These are phyloP conservation scores for Raphanus sativus DNA, from an alignment of 345 rosid species.

Conservation along the genomic window DNA sequence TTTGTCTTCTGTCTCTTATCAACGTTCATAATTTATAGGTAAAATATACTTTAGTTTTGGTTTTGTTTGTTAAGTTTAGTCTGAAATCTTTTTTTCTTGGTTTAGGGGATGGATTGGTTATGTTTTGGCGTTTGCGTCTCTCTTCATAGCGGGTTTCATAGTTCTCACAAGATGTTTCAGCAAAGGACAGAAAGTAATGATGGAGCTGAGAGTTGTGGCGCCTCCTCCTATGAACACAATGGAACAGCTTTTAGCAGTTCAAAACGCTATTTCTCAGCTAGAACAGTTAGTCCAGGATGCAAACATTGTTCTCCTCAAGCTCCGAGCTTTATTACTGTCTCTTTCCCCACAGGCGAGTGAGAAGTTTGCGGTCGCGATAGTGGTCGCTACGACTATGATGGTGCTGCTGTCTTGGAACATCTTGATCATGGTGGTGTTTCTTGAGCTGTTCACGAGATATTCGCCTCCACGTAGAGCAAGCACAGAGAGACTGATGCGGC, in stretches of 20 bases:
- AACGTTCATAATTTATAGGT: slow-evolving; percentile 70
- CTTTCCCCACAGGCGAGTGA: slow-evolving; percentile 91
- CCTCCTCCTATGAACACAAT: slow-evolving; percentile 84
- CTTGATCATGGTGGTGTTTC: slow-evolving; percentile 46
- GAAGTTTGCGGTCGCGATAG: slow-evolving; percentile 55
- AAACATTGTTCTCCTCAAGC: slow-evolving; percentile 75
- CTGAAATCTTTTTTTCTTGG: background rate
- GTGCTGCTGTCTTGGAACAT: slow-evolving; percentile 53
- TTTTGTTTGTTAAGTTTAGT: background rate
- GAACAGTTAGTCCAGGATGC: slow-evolving; percentile 75
- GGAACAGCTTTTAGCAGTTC: slow-evolving; percentile 97
- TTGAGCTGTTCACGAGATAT: slow-evolving; percentile 75
- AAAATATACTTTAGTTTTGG: background rate
- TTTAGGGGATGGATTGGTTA: slow-evolving; percentile 77
- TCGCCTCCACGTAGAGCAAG: slow-evolving; percentile 69
- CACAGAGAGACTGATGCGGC: slow-evolving; percentile 68
- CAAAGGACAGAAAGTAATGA: slow-evolving; percentile 48
- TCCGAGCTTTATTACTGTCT: slow-evolving; percentile 71
- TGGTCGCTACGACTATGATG: slow-evolving; percentile 47
- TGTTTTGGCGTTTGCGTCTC: slow-evolving; percentile 46
- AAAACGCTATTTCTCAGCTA: slow-evolving; percentile 71
- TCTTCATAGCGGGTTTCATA: slow-evolving; percentile 63
- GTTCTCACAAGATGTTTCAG: slow-evolving; percentile 52
- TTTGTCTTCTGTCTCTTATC: slow-evolving; percentile 62
- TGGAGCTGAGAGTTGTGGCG: slow-evolving; percentile 61